Conservation (phyloP, 805 yeast species). For the Barnettozyma vustinii region DNA sequence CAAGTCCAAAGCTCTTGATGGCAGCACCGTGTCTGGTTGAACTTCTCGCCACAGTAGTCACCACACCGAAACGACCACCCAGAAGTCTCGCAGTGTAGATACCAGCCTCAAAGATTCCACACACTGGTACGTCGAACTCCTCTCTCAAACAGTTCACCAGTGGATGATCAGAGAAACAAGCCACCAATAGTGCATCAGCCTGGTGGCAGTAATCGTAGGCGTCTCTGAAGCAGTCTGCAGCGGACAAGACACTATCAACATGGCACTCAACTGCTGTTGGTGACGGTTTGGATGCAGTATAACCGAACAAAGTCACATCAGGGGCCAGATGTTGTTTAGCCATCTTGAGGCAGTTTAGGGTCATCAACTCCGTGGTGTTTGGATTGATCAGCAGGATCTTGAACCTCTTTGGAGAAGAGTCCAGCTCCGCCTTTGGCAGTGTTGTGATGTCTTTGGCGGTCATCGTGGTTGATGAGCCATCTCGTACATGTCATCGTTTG, state of each 20-base stretch:
- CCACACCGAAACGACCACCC: conserved; percentile 30
- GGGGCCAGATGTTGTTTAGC: conserved; percentile 25
- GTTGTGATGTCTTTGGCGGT: conserved; percentile 10
- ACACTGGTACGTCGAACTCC: conserved; percentile 29
- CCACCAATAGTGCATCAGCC: conserved; percentile 30
- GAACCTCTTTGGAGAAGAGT: conserved; percentile 5
- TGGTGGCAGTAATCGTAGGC: conserved; percentile 24
- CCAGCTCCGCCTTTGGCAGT: conserved; percentile 13
- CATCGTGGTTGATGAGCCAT: conserved; percentile 1
- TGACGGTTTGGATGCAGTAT: conserved; percentile 25
- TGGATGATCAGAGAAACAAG: conserved; percentile 33
- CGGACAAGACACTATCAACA: conserved; percentile 29
- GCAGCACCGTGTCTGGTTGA: conserved; percentile 30
- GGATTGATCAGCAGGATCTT: conserved; percentile 29
- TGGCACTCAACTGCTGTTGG: conserved; percentile 31
- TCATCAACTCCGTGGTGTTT: conserved; percentile 28
- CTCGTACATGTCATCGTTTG: neutral
- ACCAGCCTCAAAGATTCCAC: conserved; percentile 33
- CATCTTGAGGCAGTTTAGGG: conserved; percentile 28
- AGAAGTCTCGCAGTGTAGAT: conserved; percentile 28
- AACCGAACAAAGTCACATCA: conserved; percentile 28
- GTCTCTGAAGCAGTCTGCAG: conserved; percentile 29
- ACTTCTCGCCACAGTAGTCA: conserved; percentile 28
- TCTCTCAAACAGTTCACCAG: conserved; percentile 30
- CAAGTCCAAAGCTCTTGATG: conserved; percentile 26